Evolutionary conservation across 805 yeast genomes (phyloP).

Genomic region (Brettanomyces bruxellensis): DNA sequence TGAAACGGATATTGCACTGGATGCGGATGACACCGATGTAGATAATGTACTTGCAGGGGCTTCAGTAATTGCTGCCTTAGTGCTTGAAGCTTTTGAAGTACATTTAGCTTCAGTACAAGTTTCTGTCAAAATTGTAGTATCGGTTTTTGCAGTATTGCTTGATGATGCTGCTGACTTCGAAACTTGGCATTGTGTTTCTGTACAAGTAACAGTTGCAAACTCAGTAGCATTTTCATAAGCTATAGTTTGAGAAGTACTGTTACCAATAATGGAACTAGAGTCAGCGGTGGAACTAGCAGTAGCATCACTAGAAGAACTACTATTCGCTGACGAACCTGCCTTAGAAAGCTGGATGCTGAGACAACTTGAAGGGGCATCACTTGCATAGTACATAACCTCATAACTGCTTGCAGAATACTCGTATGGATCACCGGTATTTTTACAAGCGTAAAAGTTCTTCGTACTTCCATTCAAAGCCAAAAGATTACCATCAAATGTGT

Average conservation of each 20-base stretch:
- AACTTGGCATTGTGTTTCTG: neutral
- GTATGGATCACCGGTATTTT: constrained; percentile 35
- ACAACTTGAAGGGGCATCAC: neutral
- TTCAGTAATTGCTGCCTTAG: neutral
- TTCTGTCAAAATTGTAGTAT: neutral
- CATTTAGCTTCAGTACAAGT: neutral
- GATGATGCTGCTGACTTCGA: neutral
- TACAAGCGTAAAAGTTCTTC: constrained; percentile 29
- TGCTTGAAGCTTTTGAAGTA: neutral
- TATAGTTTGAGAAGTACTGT: too few relatives aligned
- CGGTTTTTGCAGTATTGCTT: too few relatives aligned
- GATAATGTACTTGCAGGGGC: too few relatives aligned
- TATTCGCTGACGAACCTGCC: neutral
- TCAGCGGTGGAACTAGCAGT: too few relatives aligned
- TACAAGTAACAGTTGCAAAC: neutral
- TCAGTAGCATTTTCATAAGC: neutral
- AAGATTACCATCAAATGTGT: constrained; percentile 6
- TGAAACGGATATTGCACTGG: neutral
- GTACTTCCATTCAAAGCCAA: constrained; percentile 22
- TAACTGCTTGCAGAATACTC: constrained; percentile 20
- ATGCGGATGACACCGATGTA: neutral
- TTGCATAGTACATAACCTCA: constrained; percentile 4
- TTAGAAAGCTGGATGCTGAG: too few relatives aligned
- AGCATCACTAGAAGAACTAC: too few relatives aligned
- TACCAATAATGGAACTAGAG: too few relatives aligned